These are phyloP conservation scores for Saccharomyces uvarum DNA, from an alignment of 1,139 yeast species.

Conservation along the genomic window DNA sequence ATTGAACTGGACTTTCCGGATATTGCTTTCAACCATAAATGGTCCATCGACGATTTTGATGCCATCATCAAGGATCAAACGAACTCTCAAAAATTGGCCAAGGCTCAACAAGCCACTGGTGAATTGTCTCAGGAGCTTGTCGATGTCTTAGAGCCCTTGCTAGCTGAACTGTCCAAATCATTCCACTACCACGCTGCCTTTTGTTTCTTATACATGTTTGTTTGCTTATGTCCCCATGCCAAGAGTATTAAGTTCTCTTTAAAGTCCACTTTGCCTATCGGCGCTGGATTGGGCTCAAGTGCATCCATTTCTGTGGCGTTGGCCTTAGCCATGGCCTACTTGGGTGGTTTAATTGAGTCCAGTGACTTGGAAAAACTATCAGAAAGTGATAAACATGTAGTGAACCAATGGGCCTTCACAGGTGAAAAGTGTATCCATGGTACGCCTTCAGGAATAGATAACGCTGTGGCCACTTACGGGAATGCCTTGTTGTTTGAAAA, in stretches of 20 bases:
- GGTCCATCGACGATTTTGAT: constrained; percentile 36
- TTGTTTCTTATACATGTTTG: constrained; percentile 73
- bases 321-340: constrained; percentile 61
- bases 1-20: constrained; percentile 77
- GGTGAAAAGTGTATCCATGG: constrained; percentile 97
- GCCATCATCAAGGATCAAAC: constrained; percentile 6
- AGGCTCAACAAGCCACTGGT: constrained; percentile 12
- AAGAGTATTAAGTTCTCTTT: constrained; percentile 56
- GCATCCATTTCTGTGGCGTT: constrained; percentile 86
- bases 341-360: constrained; percentile 55
- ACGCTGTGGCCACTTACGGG: constrained; percentile 92
- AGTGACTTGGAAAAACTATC: constrained; percentile 42
- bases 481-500: constrained; percentile 91
- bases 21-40: constrained; percentile 53
- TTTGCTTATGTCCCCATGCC: constrained; percentile 46
- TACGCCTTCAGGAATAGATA: constrained; percentile 94
- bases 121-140: constrained; percentile 49
- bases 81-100: constrained; percentile 3
- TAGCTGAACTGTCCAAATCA: constrained; percentile 43
- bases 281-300: constrained; percentile 95
- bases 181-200: constrained; percentile 76
- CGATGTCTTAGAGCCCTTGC: constrained; percentile 15
- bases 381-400: constrained; percentile 46
- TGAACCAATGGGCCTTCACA: constrained; percentile 81
- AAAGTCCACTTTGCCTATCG: constrained; percentile 83